Conservation (phyloP, 352 stramenopile genomes). For the Pythium vanterpoolii region DNA sequence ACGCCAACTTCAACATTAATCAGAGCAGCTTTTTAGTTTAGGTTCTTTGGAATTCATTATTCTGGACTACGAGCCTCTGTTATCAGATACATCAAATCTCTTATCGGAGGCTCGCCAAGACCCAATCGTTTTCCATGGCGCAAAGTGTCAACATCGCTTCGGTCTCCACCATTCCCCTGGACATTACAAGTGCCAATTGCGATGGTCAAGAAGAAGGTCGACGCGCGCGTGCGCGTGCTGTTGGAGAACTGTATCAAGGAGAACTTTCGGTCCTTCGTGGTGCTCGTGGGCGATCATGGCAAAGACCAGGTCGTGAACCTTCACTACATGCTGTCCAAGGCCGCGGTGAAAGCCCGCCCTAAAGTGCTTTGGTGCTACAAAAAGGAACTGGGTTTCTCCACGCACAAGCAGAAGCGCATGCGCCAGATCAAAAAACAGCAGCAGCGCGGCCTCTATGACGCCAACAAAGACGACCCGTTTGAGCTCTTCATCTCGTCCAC, state of each 20-base stretch:
- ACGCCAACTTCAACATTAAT: neutral
- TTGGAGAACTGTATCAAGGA: conserved; percentile 97
- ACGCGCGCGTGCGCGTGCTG: conserved; percentile 96
- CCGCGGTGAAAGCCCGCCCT: conserved; percentile 92
- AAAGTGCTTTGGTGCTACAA: conserved; percentile 99
- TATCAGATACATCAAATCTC: neutral
- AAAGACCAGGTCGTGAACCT: conserved; percentile 99
- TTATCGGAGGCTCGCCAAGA: conserved; percentile 11
- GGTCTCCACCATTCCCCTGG: neutral
- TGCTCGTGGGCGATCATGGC: conserved; percentile 98
- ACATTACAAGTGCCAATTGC: neutral
- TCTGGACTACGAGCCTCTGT: conserved; percentile 2
- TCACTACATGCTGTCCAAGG: conserved; percentile 97
- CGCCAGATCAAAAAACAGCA: conserved; percentile 95
- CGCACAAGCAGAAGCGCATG: conserved; percentile 94
- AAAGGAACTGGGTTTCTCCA: conserved; percentile 99
- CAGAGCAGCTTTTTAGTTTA: neutral
- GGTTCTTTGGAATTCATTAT: neutral
- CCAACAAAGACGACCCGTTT: conserved; percentile 94
- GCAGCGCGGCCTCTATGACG: conserved; percentile 91
- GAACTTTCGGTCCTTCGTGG: conserved; percentile 96
- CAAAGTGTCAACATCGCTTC: conserved; percentile 7
- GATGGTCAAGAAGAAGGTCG: conserved; percentile 99
- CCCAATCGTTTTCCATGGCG: conserved; percentile 19
- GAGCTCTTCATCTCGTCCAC: conserved; percentile 99